A percentile compares a stretch with the other conserved stretches of the same genome.
These are phyloP conservation scores for Takakia lepidozioides DNA, from an alignment of 225 moss, liverwort and hornwort genomes.

Conservation along the genomic window DNA sequence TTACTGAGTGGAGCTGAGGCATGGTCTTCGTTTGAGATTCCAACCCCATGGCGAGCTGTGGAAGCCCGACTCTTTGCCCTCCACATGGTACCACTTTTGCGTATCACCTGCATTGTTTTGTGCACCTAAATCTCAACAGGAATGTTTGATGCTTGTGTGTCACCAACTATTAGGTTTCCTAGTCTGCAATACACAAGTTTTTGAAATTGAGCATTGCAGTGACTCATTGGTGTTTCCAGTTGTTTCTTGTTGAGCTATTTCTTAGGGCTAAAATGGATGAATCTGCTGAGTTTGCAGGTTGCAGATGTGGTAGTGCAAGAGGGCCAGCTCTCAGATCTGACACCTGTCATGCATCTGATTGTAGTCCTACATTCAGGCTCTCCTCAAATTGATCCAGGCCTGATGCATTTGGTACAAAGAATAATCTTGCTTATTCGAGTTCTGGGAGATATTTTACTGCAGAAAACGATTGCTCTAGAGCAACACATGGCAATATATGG, in stretches of 20 bases:
- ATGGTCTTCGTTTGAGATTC: constrained; percentile 71
- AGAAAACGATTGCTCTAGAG: too few species aligned
- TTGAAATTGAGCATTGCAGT: too few species aligned
- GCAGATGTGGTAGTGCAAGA: constrained; percentile 74
- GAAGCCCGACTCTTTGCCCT: constrained; percentile 84
- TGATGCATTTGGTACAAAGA: constrained; percentile 81
- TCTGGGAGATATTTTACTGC: too few species aligned
- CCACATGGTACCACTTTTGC: constrained; percentile 53
- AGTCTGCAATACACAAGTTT: too few species aligned
- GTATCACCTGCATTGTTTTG: neutral
- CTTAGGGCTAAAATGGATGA: neutral
- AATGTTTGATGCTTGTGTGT: too few species aligned
- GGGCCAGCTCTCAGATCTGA: constrained; percentile 68
- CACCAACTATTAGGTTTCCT: too few species aligned
- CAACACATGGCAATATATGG: too few species aligned
- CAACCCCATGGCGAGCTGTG: constrained; percentile 75
- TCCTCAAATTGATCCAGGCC: constrained; percentile 58
- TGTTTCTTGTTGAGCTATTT: neutral
- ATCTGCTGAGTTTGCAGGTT: constrained; percentile 30
- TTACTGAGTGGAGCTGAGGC: constrained; percentile 84
- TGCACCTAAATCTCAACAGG: too few species aligned
- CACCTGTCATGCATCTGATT: constrained; percentile 83
- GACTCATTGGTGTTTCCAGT: constrained; percentile 2
- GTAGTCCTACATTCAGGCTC: constrained; percentile 69
- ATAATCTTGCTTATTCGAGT: too few species aligned